Percentiles rank a stretch among this genome's conserved stretches.
Conservation (phyloP, 1,284 basidiomycete genomes). For the Tilletia indica region DNA sequence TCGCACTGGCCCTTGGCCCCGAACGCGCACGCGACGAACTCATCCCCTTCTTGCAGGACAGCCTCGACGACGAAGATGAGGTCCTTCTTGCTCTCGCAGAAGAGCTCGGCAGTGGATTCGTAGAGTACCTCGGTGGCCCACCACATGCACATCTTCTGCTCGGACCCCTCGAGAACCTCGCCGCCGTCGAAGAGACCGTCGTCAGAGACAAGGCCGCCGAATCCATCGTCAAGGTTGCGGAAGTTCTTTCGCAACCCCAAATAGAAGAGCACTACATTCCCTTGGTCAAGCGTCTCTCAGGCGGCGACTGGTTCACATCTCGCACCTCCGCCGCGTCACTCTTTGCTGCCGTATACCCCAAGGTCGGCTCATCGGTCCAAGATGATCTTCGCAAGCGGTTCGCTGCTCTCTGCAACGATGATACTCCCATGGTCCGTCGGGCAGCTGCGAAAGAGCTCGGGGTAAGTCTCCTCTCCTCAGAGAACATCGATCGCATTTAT, state of each 20-base stretch:
- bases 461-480: conserved; percentile 62
- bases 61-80: conserved; percentile 98
- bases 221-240: conserved; percentile 88
- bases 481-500: not conserved
- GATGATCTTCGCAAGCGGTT: conserved; percentile 88
- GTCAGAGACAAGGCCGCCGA: conserved; percentile 98
- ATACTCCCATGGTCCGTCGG: conserved; percentile 97
- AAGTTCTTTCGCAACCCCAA: conserved; percentile 73
- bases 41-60: conserved; percentile 94
- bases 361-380: conserved; percentile 63
- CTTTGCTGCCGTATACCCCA: conserved; percentile 84
- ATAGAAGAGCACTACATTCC: conserved; percentile 91
- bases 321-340: conserved; percentile 92
- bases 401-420: conserved; percentile 78
- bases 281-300: conserved; percentile 80
- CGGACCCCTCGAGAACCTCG: conserved; percentile 90
- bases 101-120: conserved; percentile 76
- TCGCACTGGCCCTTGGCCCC: conserved; percentile 92
- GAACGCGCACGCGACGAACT: conserved; percentile 94
- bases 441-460: conserved; percentile 95
- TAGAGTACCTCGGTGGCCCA: conserved; percentile 90
- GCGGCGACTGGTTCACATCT: conserved; percentile 99
- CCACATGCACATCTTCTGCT: conserved; percentile 85
- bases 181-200: conserved; percentile 94
- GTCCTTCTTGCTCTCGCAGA: conserved; percentile 94